Base-by-base conservation (phyloP, 257 asterid species). In the Solanum etuberosum region DNA sequence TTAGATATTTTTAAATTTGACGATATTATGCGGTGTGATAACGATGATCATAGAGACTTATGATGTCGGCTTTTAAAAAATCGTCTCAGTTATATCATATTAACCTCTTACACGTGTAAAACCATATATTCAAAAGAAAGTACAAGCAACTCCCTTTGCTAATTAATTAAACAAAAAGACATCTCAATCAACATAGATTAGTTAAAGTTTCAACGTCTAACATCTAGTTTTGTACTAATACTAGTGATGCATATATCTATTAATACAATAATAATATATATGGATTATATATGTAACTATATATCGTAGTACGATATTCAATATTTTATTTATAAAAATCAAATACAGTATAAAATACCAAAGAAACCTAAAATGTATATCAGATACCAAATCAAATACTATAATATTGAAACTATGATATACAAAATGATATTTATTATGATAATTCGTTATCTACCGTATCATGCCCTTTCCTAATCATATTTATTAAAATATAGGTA, bases 11-110 rank as follows among this genome's bases (percentile, higher is more conserved):
- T n/a, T 63, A 63, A 63, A 1, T 11, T 63, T 0, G 0, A 63
- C 0, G 18, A 0, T 0, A 5, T 63, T 63, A 21, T 63, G 0
- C 1, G 0, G 1, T 11, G 15, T 2, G 8, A 2, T 63, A 25
- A 9, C 0, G 0, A 25, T 11, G 25, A 63, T 63, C 0, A 5
- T 63, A 63, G 4, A 63, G 4, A 63, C 13, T 63, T 63, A 25
- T 63, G 9, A 63, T 25, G 14, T 63, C 4, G 18, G 1, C 2
- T 2, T 21, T 2, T 25, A 5, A 63, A 5, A n/a, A 11, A 5
- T 1, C 8, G 1, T 63, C 32, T 25, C 34, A 25, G 25, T 25
- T 63, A 25, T 25, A 5, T 63, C 7, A 63, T 25, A 63, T 13
- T 25, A 1, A 63, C 7, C 31, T n/a, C 31, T 23, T 61, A 63